phyloP scores from a whole-genome alignment of 441 rosid genomes.

The Euphorbia schlechtendalii region DNA sequence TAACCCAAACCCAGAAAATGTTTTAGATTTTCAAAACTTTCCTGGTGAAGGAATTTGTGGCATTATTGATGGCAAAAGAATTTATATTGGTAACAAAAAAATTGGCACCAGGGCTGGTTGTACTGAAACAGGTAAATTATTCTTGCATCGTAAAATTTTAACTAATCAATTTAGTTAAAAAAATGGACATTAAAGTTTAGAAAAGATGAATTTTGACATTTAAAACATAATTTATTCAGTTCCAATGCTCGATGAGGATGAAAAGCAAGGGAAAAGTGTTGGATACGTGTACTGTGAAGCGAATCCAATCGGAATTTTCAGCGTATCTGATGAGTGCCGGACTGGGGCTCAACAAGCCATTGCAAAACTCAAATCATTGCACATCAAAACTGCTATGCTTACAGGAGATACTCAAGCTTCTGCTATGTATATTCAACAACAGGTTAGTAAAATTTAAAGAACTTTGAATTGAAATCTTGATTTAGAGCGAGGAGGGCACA shows the following conservation, averaged over 20 bases:
- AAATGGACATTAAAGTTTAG: too few relatives aligned
- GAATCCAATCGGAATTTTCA: slow-evolving; percentile 46
- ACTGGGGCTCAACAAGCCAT: slow-evolving; percentile 65
- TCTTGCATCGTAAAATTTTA: not conserved
- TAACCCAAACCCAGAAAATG: slow-evolving; percentile 66
- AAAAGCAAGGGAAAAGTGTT: slow-evolving; percentile 43
- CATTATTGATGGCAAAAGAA: slow-evolving; percentile 49
- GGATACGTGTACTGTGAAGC: slow-evolving; percentile 54
- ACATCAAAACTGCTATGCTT: slow-evolving; percentile 66
- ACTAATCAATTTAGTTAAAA: too few relatives aligned
- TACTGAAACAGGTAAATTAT: slow-evolving; percentile 38
- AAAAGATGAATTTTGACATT: not conserved
- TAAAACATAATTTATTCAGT: slow-evolving; percentile 23
- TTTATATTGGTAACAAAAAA: slow-evolving; percentile 70
- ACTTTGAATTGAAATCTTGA: not conserved
- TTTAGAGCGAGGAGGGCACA: too few relatives aligned
- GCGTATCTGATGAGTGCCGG: slow-evolving; percentile 71
- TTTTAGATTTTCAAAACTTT: slow-evolving; percentile 54
- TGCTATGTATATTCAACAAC: slow-evolving; percentile 63
- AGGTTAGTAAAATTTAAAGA: slow-evolving; percentile 27
- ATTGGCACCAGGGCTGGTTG: slow-evolving; percentile 55
- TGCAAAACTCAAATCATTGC: slow-evolving; percentile 42
- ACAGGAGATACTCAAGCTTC: slow-evolving; percentile 71
- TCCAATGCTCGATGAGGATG: slow-evolving; percentile 30
- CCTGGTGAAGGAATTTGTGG: slow-evolving; percentile 93